Conservation (phyloP, 129 eudicot species). For the Artemisia tridentata region DNA sequence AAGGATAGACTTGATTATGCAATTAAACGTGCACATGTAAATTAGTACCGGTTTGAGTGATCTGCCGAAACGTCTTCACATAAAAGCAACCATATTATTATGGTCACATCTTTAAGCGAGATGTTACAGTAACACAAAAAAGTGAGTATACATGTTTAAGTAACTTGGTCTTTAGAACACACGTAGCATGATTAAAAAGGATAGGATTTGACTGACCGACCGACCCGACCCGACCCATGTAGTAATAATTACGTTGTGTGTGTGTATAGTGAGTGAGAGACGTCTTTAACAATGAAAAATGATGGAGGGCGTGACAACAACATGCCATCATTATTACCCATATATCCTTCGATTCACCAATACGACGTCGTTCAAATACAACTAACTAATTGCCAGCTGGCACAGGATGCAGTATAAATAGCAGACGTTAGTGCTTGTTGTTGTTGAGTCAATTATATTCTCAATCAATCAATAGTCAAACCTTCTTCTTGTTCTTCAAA, state of each 20-base stretch:
- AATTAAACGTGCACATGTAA: too few relatives aligned
- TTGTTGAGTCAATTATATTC: constrained; percentile 28
- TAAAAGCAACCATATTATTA: too few relatives aligned
- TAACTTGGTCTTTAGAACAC: too few relatives aligned
- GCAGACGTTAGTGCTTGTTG: constrained; percentile 28
- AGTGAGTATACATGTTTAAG: too few relatives aligned
- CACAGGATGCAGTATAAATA: constrained; percentile 30
- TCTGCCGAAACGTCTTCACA: too few relatives aligned
- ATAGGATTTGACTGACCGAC: not conserved
- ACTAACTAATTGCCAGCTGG: constrained; percentile 33
- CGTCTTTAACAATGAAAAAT: constrained; percentile 31
- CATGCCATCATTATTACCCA: constrained; percentile 39
- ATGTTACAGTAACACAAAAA: too few relatives aligned
- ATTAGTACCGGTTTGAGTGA: too few relatives aligned
- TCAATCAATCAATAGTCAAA: constrained; percentile 30
- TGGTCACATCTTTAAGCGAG: too few relatives aligned
- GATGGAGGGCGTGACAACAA: constrained; percentile 45
- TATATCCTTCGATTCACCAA: not conserved
- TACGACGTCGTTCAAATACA: constrained; percentile 28
- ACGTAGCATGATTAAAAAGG: too few relatives aligned
- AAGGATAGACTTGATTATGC: too few relatives aligned
- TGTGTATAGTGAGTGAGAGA: constrained; percentile 13
- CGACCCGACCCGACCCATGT: not conserved
- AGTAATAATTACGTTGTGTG: not conserved
- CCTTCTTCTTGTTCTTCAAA: constrained; percentile 14